These are phyloP conservation scores for Paraleonurus japonicus DNA, from an alignment of 257 asterid genomes.

Conservation along the genomic window DNA sequence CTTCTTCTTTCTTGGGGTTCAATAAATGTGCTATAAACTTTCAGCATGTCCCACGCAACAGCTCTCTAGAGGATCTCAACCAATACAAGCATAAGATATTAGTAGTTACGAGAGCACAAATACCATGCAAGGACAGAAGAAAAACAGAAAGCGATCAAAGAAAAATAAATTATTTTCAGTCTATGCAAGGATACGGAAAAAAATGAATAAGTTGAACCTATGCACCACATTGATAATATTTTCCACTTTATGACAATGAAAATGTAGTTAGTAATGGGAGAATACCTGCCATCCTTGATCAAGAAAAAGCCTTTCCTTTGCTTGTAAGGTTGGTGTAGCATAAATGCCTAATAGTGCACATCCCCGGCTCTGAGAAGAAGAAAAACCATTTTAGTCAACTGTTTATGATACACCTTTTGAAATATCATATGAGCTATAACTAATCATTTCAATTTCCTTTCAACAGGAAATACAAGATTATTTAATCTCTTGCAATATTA, in stretches of 20 bases:
- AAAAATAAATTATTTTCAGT: not conserved
- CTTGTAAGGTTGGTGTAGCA: slow-evolving; percentile 85
- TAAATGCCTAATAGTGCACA: slow-evolving; percentile 76
- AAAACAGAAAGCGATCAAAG: slow-evolving; percentile 6
- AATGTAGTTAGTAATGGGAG: slow-evolving; percentile 8
- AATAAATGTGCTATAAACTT: slow-evolving; percentile 74
- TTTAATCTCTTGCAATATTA: slow-evolving; percentile 1
- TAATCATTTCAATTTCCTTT: slow-evolving; percentile 11
- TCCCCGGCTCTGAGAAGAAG: slow-evolving; percentile 75
- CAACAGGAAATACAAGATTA: not conserved
- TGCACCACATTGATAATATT: not conserved
- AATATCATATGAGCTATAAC: slow-evolving; percentile 5
- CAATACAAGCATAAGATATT: slow-evolving; percentile 26
- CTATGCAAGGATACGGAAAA: not conserved
- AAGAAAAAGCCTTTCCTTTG: slow-evolving; percentile 88
- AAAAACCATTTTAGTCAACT: slow-evolving; percentile 18
- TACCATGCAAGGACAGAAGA: not conserved
- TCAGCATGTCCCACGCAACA: slow-evolving; percentile 98
- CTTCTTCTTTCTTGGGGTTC: slow-evolving; percentile 88
- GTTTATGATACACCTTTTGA: not conserved
- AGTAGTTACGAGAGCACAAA: slow-evolving; percentile 18
- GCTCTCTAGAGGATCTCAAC: slow-evolving; percentile 67
- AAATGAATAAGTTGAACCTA: slow-evolving; percentile 17
- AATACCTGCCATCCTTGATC: slow-evolving; percentile 98
- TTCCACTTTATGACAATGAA: not conserved